Base-by-base conservation (phyloP, 306 rosid species). In the Cucurbita maxima region DNA sequence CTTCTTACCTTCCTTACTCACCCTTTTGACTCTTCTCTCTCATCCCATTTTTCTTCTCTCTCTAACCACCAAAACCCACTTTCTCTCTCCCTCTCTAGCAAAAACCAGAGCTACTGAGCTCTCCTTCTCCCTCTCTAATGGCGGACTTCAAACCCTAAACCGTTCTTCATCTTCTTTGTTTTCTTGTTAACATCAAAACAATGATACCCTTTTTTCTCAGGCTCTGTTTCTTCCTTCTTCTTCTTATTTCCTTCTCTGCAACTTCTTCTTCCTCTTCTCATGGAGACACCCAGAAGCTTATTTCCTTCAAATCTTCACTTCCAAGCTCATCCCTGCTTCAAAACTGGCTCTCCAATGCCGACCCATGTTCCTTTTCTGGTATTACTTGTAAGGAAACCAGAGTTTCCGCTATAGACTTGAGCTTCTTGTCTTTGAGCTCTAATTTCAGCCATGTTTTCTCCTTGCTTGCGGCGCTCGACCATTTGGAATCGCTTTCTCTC, bases 291-390 rank as follows among this genome's bases (percentile, higher is more conserved):
- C 80, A 75, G 40, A 84, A 83, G 5, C 92, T 95, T 5, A 11
- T 95, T n/a, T 78, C 14, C 87, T 95, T 95, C 86, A 89, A 86
- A 81, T 67, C 79, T 14, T 69, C 91, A 47, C 92, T 95, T 20
- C 83, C 87, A 0, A 71, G 83, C 78, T 88, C 87, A 0, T 6
- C 63, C 7, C 36, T 83, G 0, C 96, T 95, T 34, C 44, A 48
- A 0, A 37, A 78, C 81, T 95, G 99, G 99, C 79, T 95, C 6
- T 84, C 87, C 0, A 82, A 80, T 64, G 79, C 38, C 50, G 67
- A 79, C 84, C 91, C 91, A 1, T 95, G 99, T 58, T 44, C 61
- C 6, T 95, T 91, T 77, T 37, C 67, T 0, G 90, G 96, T n/a
- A 77, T 95, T 50, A 71, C 75, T 70, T 91, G 99, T 78, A 83